phyloP scores from a whole-genome alignment of 495 filamentous ascomycete species.

The Lepraria neglecta region DNA sequence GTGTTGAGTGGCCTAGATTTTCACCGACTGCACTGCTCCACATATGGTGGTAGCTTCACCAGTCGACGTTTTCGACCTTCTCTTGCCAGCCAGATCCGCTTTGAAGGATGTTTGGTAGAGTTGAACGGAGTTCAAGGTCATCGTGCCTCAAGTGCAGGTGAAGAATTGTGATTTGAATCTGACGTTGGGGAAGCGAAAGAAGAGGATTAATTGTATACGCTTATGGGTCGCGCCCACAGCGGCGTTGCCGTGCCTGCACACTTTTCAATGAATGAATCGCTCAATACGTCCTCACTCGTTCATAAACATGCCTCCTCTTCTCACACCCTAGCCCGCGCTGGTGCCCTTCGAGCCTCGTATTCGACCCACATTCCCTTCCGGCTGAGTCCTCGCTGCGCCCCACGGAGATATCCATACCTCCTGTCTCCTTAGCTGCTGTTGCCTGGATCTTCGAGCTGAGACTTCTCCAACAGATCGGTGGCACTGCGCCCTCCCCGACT shows the following conservation, averaged over 20 bases:
- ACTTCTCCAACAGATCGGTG: too few species aligned
- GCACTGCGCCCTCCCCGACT: neutral
- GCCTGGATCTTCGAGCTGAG: too few species aligned
- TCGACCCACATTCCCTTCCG: neutral
- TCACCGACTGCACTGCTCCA: neutral
- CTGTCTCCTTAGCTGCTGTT: neutral
- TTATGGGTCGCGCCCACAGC: neutral
- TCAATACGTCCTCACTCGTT: neutral
- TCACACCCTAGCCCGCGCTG: neutral
- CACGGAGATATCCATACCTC: neutral
- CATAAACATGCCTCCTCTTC: neutral
- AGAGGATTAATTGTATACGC: neutral
- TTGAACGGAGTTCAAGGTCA: neutral
- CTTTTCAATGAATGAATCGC: neutral
- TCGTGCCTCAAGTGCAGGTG: neutral
- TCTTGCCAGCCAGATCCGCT: neutral
- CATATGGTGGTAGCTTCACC: neutral
- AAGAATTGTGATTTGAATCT: neutral
- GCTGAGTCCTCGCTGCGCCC: neutral
- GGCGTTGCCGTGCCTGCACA: neutral
- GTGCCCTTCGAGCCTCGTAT: too few species aligned
- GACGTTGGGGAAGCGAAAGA: neutral
- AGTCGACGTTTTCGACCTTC: neutral
- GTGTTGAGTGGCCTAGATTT: neutral
- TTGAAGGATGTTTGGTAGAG: neutral